Conservation (phyloP, 176 grass and related monocot genomes). For the Aegilops speltoides region DNA sequence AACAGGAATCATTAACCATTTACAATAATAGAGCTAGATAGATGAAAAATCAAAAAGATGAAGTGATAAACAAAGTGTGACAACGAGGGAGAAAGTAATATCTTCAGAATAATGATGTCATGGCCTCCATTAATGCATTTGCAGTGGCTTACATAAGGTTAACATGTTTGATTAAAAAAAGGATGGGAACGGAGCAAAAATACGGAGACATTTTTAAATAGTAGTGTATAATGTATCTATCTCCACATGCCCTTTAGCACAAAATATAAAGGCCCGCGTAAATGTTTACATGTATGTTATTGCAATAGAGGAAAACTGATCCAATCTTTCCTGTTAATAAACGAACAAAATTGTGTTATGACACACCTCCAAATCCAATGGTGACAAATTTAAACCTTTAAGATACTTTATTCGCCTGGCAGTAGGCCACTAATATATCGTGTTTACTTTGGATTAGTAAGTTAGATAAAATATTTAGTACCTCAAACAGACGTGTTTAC, state of each 20-base stretch:
- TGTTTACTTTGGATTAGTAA: background rate
- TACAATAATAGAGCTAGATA: slow-evolving; percentile 11
- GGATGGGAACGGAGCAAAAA: background rate
- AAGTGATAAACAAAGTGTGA: background rate
- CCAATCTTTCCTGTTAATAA: background rate
- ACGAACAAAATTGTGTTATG: background rate
- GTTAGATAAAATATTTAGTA: background rate
- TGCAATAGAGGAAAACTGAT: background rate
- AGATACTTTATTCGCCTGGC: background rate
- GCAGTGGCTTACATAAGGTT: background rate
- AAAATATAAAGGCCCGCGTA: background rate
- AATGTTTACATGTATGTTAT: background rate
- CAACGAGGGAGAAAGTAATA: background rate
- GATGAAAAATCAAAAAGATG: background rate
- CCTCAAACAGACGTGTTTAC: background rate
- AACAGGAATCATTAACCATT: slow-evolving; percentile 4
- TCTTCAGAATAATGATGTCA: background rate
- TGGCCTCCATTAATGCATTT: slow-evolving; percentile 1
- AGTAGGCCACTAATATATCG: background rate
- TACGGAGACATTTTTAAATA: background rate
- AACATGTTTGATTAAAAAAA: background rate
- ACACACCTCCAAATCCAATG: too few relatives aligned
- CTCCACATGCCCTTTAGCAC: background rate
- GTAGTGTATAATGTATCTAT: background rate
- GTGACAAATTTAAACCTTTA: background rate